Conservation (phyloP, 306 rosid species). For the Trichosanthes cucumerina region DNA sequence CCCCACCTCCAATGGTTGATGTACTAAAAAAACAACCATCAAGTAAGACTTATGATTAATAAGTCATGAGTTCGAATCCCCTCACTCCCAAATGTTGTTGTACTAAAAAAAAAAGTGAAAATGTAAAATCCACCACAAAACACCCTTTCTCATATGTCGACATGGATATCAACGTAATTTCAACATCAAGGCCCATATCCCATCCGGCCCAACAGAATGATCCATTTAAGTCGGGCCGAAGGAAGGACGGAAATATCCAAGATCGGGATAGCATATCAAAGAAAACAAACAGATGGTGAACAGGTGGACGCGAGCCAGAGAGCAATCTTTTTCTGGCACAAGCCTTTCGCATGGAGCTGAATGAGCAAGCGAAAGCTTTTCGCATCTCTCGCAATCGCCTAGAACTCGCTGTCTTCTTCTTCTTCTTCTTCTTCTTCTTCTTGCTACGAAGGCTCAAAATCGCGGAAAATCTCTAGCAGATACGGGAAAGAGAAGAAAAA, state of each 20-base stretch:
- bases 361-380: neutral
- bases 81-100: too few relatives aligned
- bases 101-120: too few relatives aligned
- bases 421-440: neutral
- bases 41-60: too few relatives aligned
- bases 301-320: slow-evolving; percentile 8
- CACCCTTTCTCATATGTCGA: too few relatives aligned
- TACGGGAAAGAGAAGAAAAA: neutral
- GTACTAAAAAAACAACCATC: too few relatives aligned
- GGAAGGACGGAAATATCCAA: neutral
- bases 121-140: too few relatives aligned
- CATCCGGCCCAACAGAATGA: neutral
- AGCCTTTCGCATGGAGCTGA: neutral
- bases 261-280: neutral
- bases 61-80: too few relatives aligned
- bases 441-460: neutral
- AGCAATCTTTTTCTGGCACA: neutral
- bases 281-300: neutral
- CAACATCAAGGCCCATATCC: neutral
- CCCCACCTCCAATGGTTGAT: too few relatives aligned
- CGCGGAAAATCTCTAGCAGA: neutral
- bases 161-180: neutral
- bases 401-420: neutral
- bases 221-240: neutral
- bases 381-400: neutral